A percentile compares a stretch with the other conserved stretches of the same genome.
These are phyloP conservation scores for Diaporthe australafricana DNA, from an alignment of 2,329 filamentous ascomycete genomes.

Conservation along the genomic window DNA sequence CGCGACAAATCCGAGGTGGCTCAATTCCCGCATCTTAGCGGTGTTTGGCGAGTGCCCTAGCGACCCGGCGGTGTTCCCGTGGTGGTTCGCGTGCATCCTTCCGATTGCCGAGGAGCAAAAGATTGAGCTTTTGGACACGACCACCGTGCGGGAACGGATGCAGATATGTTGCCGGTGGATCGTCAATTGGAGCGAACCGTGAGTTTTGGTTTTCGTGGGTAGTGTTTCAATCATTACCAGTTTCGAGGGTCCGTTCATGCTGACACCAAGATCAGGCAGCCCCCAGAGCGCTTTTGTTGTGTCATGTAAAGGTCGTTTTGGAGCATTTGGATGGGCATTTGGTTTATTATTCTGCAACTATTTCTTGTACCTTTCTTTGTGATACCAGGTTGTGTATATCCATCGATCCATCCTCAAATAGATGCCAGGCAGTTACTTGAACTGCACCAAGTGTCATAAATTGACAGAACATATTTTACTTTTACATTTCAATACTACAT, in stretches of 20 bases:
- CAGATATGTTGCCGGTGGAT: slow-evolving; percentile 89
- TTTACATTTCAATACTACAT: too few relatives aligned
- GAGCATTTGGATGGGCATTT: background rate
- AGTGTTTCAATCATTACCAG: background rate
- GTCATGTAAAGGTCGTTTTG: slow-evolving; percentile 18
- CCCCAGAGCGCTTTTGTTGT: slow-evolving; percentile 17
- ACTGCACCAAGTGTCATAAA: background rate
- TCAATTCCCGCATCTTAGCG: slow-evolving; percentile 76
- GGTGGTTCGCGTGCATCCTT: slow-evolving; percentile 89
- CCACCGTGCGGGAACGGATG: slow-evolving; percentile 81
- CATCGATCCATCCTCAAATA: background rate
- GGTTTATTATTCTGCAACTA: background rate
- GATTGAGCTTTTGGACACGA: slow-evolving; percentile 78
- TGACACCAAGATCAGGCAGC: slow-evolving; percentile 56
- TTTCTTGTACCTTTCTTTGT: slow-evolving; percentile 20
- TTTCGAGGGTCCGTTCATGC: slow-evolving; percentile 58
- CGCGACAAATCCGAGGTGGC: slow-evolving; percentile 77
- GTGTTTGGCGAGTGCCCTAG: slow-evolving; percentile 83
- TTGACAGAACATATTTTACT: background rate
- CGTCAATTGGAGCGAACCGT: slow-evolving; percentile 68
- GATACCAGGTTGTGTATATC: slow-evolving; percentile 22
- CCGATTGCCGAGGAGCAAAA: slow-evolving; percentile 84
- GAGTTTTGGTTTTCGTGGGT: slow-evolving; percentile 41
- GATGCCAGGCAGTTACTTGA: background rate
- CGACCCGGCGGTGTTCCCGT: slow-evolving; percentile 83